A percentile compares a stretch with the other conserved stretches of the same genome.
These are phyloP conservation scores for Leccinum barrowsii DNA, from an alignment of 768 basidiomycete genomes.

Conservation along the genomic window DNA sequence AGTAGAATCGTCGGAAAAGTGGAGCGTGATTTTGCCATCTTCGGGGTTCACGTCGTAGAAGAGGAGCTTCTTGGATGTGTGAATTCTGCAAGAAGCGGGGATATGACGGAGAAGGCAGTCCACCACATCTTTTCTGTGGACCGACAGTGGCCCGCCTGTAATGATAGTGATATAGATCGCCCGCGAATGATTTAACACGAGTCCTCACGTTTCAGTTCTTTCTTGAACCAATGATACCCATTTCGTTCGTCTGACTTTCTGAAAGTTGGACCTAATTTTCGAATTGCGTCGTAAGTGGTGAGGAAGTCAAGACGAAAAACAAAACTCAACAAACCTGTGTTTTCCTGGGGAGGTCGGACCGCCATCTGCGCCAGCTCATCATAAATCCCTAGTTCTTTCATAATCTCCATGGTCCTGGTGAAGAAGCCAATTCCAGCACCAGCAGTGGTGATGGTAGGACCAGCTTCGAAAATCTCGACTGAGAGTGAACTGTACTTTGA, in stretches of 20 bases:
- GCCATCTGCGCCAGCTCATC: constrained; percentile 27
- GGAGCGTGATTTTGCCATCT: constrained; percentile 25
- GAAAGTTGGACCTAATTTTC: constrained; percentile 23
- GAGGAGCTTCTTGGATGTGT: constrained; percentile 35
- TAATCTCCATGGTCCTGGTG: constrained; percentile 42
- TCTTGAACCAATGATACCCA: constrained; percentile 29
- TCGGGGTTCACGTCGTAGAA: constrained; percentile 25
- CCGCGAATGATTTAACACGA: background rate
- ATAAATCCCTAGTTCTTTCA: constrained; percentile 38
- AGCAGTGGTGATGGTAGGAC: constrained; percentile 37
- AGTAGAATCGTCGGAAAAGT: no score
- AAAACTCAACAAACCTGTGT: constrained; percentile 11
- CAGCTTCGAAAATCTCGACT: constrained; percentile 41
- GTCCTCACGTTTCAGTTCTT: constrained; percentile 23
- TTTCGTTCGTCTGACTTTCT: constrained; percentile 34
- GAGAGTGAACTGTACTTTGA: constrained; percentile 24
- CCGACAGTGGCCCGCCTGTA: constrained; percentile 27
- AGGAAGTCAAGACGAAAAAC: background rate
- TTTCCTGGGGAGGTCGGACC: constrained; percentile 13
- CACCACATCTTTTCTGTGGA: constrained; percentile 40
- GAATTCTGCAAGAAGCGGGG: constrained; percentile 25
- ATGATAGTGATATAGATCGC: background rate
- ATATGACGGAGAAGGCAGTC: constrained; percentile 30
- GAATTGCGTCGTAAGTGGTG: background rate
- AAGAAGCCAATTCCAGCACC: constrained; percentile 49